A percentile compares a stretch with the other conserved stretches of the same genome.
These are phyloP conservation scores for Inosperma sp. DNA, from an alignment of 768 basidiomycete species.

Conservation along the genomic window DNA sequence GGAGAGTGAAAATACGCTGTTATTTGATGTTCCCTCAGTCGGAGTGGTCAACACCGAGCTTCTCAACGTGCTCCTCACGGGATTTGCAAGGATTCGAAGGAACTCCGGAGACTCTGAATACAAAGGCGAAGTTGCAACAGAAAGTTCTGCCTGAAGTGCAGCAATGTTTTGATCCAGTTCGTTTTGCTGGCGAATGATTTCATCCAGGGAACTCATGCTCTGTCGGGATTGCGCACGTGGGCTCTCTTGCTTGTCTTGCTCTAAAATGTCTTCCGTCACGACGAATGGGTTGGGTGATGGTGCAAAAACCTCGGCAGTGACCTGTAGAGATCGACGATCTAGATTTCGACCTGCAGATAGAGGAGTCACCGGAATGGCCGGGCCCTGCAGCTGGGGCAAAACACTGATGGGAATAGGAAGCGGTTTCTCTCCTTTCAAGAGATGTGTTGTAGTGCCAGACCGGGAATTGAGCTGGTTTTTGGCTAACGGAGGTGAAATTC, in stretches of 20 bases:
- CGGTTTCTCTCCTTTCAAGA: too few species aligned
- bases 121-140: conserved; percentile 13
- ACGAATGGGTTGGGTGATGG: neutral
- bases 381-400: too few species aligned
- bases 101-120: neutral
- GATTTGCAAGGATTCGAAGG: too few species aligned
- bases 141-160: conserved; percentile 47
- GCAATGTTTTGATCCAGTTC: conserved; percentile 65
- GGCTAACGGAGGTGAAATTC: too few species aligned
- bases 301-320: too few species aligned
- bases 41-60: conserved; percentile 20
- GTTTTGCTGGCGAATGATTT: conserved; percentile 54
- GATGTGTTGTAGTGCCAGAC: too few species aligned
- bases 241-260: neutral
- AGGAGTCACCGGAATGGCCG: too few species aligned
- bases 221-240: conserved; percentile 13
- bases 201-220: conserved; percentile 40
- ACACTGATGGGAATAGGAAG: too few species aligned
- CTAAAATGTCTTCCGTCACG: neutral
- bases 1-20: conserved; percentile 65
- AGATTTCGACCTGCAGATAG: too few species aligned
- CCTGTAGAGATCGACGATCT: too few species aligned
- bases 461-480: too few species aligned
- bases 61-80: conserved; percentile 17
- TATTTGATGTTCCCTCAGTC: conserved; percentile 33